These are phyloP conservation scores for Neurospora sp. DNA, from an alignment of 495 filamentous ascomycete genomes.

Conservation along the genomic window DNA sequence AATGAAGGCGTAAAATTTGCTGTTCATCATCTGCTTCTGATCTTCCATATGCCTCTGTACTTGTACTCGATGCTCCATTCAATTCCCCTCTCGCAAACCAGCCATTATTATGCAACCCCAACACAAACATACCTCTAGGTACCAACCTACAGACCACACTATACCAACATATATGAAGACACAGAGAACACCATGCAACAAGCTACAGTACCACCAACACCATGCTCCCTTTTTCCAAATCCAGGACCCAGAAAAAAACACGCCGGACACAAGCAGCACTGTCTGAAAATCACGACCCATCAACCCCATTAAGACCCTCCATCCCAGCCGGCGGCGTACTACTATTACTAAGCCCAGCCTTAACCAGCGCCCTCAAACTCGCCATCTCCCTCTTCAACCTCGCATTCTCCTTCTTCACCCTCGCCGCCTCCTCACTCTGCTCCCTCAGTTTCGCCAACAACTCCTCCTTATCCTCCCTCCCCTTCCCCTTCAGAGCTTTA, in stretches of 20 bases:
- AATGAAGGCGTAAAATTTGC: no score
- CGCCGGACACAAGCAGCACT: not conserved
- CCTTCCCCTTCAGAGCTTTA: slow-evolving; percentile 56
- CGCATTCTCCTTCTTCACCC: slow-evolving; percentile 71
- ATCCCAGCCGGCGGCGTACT: not conserved
- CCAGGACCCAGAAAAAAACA: not conserved
- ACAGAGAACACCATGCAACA: not conserved
- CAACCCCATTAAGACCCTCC: not conserved
- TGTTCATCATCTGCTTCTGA: not conserved
- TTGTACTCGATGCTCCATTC: not conserved
- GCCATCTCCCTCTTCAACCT: slow-evolving; percentile 43
- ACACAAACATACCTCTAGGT: not conserved
- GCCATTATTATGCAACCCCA: not conserved
- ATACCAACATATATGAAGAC: not conserved
- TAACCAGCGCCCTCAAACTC: slow-evolving; percentile 37
- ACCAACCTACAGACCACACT: not conserved
- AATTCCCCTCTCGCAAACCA: not conserved
- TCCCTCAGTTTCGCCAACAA: slow-evolving; percentile 57
- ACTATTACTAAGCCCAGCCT: slow-evolving; percentile 13
- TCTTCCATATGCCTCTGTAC: not conserved
- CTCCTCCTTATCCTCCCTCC: slow-evolving; percentile 64
- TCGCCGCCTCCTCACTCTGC: slow-evolving; percentile 55
- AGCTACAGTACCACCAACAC: not conserved
- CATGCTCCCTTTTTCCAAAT: not conserved
- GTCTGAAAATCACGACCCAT: not conserved